phyloP scores from a whole-genome alignment of 805 yeast genomes.

The Cyberlindnera euphorbiiphila region DNA sequence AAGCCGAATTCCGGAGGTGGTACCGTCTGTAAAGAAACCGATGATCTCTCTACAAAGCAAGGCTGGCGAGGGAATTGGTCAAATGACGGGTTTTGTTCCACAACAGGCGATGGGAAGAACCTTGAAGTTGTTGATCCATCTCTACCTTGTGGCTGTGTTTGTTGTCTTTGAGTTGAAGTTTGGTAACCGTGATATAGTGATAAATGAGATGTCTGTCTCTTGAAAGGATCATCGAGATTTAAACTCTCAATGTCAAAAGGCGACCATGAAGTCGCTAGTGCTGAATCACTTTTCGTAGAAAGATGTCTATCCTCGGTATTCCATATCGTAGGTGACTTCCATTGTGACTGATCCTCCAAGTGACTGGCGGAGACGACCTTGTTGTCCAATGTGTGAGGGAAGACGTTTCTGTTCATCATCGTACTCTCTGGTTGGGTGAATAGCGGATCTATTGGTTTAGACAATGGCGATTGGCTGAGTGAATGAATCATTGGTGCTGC shows the following conservation, averaged over 20 bases:
- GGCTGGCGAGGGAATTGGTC: slow-evolving; percentile 18
- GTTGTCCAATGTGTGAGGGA: slow-evolving; percentile 4
- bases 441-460: slow-evolving; percentile 18
- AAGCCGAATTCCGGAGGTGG: slow-evolving; percentile 7
- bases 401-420: slow-evolving; percentile 3
- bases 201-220: slow-evolving; percentile 6
- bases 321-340: slow-evolving; percentile 27
- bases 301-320: slow-evolving; percentile 24
- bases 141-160: slow-evolving; percentile 2
- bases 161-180: slow-evolving; percentile 1
- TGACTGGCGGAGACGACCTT: not conserved
- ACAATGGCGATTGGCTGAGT: slow-evolving; percentile 23
- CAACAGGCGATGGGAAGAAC: slow-evolving; percentile 26
- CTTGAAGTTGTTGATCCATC: slow-evolving; percentile 21
- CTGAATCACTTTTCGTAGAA: slow-evolving; percentile 28
- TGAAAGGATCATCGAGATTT: slow-evolving; percentile 18
- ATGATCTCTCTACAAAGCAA: slow-evolving; percentile 6
- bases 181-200: slow-evolving; percentile 9
- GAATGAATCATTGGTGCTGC: slow-evolving; percentile 18
- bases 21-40: slow-evolving; percentile 1
- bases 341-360: slow-evolving; percentile 5
- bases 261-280: slow-evolving; percentile 23
- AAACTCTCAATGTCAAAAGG: slow-evolving; percentile 24
- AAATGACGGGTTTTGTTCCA: slow-evolving; percentile 19
- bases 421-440: not conserved